phyloP scores from a whole-genome alignment of 257 asterid genomes.

The Solanum virginianum region DNA sequence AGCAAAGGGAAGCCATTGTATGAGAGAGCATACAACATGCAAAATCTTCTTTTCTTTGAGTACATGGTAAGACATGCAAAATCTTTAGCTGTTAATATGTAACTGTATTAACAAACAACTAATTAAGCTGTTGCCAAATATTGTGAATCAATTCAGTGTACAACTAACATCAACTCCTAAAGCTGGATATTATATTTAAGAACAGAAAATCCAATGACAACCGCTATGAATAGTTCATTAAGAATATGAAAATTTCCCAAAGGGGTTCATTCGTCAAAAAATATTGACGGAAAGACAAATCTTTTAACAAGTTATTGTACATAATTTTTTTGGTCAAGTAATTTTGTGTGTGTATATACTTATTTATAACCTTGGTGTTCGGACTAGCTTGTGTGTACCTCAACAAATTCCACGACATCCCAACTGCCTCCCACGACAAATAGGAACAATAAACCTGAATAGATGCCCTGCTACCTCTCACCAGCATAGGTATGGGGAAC shows the following conservation, averaged over 20 bases:
- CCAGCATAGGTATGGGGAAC: neutral
- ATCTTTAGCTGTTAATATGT: neutral
- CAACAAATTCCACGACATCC: neutral
- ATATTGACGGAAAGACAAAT: neutral
- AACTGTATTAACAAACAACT: neutral
- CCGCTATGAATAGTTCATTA: neutral
- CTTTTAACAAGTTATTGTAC: neutral
- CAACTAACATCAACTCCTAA: neutral
- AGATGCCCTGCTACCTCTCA: too few relatives aligned
- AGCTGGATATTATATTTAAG: neutral
- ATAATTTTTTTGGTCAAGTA: neutral
- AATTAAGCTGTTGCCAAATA: neutral
- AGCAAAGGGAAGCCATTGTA: neutral
- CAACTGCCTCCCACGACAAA: neutral
- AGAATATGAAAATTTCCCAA: neutral
- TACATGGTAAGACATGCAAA: neutral
- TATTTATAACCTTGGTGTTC: neutral
- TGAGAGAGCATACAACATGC: neutral
- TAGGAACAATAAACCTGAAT: too few relatives aligned
- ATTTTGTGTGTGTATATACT: neutral
- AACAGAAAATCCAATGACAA: neutral
- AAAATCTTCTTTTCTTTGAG: neutral
- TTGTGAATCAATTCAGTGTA: neutral
- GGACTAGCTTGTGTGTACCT: neutral
- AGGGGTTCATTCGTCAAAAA: neutral